Evolutionary conservation across 352 stramenopile species (phyloP).

Genomic region (Phytophthora pini): DNA sequence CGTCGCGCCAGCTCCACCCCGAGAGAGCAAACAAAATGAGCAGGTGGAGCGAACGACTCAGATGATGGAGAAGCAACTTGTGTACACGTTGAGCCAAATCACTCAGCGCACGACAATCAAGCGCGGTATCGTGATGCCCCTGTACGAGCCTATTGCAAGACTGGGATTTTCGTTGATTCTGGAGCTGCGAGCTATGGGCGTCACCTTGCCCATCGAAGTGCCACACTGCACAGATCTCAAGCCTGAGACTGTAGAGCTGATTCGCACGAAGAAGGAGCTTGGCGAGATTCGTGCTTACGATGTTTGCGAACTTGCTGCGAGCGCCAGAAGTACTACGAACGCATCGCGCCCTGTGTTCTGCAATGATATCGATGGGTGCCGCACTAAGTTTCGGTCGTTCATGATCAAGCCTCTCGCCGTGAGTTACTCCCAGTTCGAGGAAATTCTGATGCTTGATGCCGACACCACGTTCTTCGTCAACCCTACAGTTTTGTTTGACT

Average conservation of each 20-base stretch:
- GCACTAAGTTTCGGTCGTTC: slow-evolving; percentile 54
- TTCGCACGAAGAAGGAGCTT: slow-evolving; percentile 37
- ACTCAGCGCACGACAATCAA: slow-evolving; percentile 29
- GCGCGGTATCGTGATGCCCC: slow-evolving; percentile 62
- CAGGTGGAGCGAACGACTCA: slow-evolving; percentile 20
- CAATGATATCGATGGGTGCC: slow-evolving; percentile 39
- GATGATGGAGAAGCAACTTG: slow-evolving; percentile 42
- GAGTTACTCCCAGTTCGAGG: slow-evolving; percentile 60
- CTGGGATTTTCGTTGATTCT: slow-evolving; percentile 60
- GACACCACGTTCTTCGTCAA: slow-evolving; percentile 67
- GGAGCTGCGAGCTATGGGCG: slow-evolving; percentile 47
- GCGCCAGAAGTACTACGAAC: slow-evolving; percentile 33
- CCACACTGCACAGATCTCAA: slow-evolving; percentile 63
- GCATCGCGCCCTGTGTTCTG: slow-evolving; percentile 52
- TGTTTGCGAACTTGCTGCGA: slow-evolving; percentile 38
- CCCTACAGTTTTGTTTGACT: slow-evolving; percentile 54
- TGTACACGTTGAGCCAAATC: slow-evolving; percentile 44
- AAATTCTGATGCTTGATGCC: slow-evolving; percentile 71
- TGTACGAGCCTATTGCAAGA: slow-evolving; percentile 50
- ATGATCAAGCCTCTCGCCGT: slow-evolving; percentile 64
- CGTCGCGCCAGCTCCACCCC: slow-evolving; percentile 16
- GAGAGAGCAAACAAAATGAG: slow-evolving; percentile 21
- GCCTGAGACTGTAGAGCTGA: slow-evolving; percentile 38
- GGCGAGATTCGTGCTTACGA: slow-evolving; percentile 39
- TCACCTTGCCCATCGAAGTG: slow-evolving; percentile 58